Base-by-base conservation (phyloP, 2,329 filamentous ascomycete species). In the Trichoderma oligosporum region DNA sequence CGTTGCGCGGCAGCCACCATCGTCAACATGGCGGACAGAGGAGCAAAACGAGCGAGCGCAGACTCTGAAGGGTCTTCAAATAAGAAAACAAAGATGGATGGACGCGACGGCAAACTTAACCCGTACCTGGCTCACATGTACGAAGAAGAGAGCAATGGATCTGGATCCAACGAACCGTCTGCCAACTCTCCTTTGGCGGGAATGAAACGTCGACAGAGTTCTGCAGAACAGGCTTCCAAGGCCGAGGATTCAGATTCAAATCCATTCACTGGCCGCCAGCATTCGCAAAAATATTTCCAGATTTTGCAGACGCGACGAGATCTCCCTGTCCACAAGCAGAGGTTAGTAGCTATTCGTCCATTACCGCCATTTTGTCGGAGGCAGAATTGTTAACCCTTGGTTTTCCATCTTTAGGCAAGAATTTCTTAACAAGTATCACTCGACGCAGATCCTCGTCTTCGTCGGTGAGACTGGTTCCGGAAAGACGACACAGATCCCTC, bases 381-480 rank as follows among this genome's bases (percentile, higher is more conserved):
- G 25, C 22, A 16, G 22, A 39, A 45, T 45, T 27, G 16, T 22
- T 46, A 16, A 51, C 57, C 9, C 12, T 25, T 11, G 22, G 14
- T 14, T 24, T 20, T 44, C 20, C 16, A 29, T n/a, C 7, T n/a
- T 49, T 57, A 89, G 89, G 73, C 85, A 94, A 73, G 94, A 99
- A 71, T 99, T 99, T 70, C 82, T 99, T 60, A 79, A 92, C 69
- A 84, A 96, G 68, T 99, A 95, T 76, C 95, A 99, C 67, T 85
- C 88, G 67, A 90, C 87, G 22, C 94, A 99, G 75, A 97, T 99
- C 65, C 85, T 99, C 60, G 94, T 99, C 67, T 97, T 99, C 68
- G 94, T 99, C 63, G 94, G 94, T 78, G 94, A 99, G 80, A 99
- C 94, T 7, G 94, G 95, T 84, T 99, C 94, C 64, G 94, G 94